phyloP scores from a whole-genome alignment of 2,329 filamentous ascomycete genomes.

The Epicoccum nigrum region DNA sequence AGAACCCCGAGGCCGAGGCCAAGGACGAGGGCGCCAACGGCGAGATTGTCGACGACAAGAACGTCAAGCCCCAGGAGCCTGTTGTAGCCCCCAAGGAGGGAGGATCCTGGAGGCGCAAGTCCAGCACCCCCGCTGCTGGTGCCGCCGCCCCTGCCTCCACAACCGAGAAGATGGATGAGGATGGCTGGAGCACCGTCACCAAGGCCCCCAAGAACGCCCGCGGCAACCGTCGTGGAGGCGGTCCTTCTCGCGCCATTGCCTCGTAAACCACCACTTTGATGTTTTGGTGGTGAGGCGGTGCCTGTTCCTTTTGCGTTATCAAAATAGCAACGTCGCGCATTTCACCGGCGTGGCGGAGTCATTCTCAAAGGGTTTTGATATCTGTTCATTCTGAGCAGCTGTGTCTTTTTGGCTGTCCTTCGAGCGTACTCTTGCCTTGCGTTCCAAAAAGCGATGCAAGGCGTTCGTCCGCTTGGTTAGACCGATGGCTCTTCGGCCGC shows the following conservation, averaged over 20 bases:
- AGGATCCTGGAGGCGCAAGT: constrained; percentile 50
- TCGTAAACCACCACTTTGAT: constrained; percentile 42
- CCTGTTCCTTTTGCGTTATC: constrained; percentile 26
- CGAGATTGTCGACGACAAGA: constrained; percentile 59
- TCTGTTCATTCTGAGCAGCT: constrained; percentile 29
- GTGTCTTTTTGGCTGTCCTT: constrained; percentile 30
- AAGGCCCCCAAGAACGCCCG: constrained; percentile 51
- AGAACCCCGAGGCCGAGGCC: constrained; percentile 52
- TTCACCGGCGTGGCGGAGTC: constrained; percentile 33
- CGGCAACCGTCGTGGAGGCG: constrained; percentile 49
- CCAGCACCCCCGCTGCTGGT: constrained; percentile 33
- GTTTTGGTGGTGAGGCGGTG: constrained; percentile 4
- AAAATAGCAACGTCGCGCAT: constrained; percentile 38
- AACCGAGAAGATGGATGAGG: constrained; percentile 57
- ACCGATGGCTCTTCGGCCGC: constrained; percentile 24
- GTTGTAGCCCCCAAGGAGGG: constrained; percentile 52
- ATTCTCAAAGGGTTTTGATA: constrained; percentile 28
- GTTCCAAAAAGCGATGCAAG: constrained; percentile 22
- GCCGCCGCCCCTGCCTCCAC: constrained; percentile 39
- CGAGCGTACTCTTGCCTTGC: constrained; percentile 19
- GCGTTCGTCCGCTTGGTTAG: constrained; percentile 22
- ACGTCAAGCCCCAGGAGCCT: constrained; percentile 62
- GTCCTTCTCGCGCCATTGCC: constrained; percentile 53
- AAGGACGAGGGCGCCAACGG: constrained; percentile 57
- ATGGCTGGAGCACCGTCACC: constrained; percentile 61